Conservation (phyloP, 306 rosid genomes). For the Parietaria judaica region DNA sequence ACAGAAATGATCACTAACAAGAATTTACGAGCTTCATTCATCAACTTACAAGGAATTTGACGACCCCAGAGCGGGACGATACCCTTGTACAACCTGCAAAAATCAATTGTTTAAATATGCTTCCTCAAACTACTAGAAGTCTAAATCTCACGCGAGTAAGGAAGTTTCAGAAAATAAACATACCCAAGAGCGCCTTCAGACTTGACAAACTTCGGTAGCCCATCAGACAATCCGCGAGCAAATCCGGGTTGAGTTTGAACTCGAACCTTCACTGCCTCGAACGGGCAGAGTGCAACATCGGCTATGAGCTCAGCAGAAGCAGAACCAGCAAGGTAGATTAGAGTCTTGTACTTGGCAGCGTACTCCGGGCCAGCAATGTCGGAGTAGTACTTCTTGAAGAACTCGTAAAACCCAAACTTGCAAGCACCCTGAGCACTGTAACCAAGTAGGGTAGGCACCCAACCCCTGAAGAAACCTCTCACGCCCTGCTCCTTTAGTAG, state of each 20-base stretch:
- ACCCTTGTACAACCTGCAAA: conserved; percentile 91
- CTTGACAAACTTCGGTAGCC: conserved; percentile 75
- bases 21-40: background rate
- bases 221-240: conserved; percentile 84
- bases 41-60: conserved; percentile 87
- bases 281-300: conserved; percentile 88
- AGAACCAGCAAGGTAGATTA: conserved; percentile 97
- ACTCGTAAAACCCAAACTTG: conserved; percentile 93
- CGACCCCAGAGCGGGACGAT: conserved; percentile 98
- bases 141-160: background rate
- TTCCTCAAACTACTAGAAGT: conserved; percentile 2
- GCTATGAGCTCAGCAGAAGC: conserved; percentile 98
- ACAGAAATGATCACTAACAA: background rate
- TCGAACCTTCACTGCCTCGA: conserved; percentile 95
- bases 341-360: conserved; percentile 91
- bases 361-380: conserved; percentile 95
- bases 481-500: conserved; percentile 89
- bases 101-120: conserved; percentile 14
- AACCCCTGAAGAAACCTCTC: conserved; percentile 85
- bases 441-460: conserved; percentile 96
- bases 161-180: conserved; percentile 9
- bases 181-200: conserved; percentile 94
- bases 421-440: conserved; percentile 99
- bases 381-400: conserved; percentile 87
- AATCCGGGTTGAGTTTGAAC: conserved; percentile 98